Evolutionary conservation across 1,139 yeast genomes (phyloP).

Genomic region (Hansenula sp.): DNA sequence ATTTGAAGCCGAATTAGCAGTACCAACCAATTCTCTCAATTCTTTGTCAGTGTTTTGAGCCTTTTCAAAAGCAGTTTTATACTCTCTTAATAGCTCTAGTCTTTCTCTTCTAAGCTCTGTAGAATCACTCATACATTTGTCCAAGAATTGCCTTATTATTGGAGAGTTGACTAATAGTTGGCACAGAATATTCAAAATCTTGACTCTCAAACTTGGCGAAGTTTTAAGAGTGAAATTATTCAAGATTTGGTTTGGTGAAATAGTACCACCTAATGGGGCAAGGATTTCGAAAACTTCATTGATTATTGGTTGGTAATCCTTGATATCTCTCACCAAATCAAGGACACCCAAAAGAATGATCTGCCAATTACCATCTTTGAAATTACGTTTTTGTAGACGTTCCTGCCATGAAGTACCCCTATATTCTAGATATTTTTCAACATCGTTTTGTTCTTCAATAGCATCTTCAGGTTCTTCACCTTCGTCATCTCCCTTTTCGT

Average conservation of each 20-base stretch:
- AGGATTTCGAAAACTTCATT: conserved; percentile 43
- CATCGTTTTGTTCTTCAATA: conserved; percentile 20
- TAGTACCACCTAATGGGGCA: conserved; percentile 52
- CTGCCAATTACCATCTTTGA: conserved; percentile 86
- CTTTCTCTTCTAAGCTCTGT: conserved; percentile 64
- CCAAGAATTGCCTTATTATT: conserved; percentile 61
- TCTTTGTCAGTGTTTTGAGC: conserved; percentile 44
- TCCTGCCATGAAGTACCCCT: conserved; percentile 74
- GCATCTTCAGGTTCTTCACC: conserved; percentile 20
- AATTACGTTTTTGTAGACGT: conserved; percentile 66
- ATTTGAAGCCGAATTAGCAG: background rate
- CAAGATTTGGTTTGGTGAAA: conserved; percentile 47
- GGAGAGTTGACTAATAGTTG: conserved; percentile 56
- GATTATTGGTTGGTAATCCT: conserved; percentile 47
- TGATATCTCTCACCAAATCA: conserved; percentile 49
- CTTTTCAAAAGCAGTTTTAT: conserved; percentile 45
- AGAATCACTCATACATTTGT: conserved; percentile 62
- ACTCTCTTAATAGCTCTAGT: conserved; percentile 63
- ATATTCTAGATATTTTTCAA: conserved; percentile 55
- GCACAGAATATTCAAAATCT: conserved; percentile 51
- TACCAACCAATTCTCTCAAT: conserved; percentile 13
- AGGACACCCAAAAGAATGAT: conserved; percentile 70
- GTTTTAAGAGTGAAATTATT: conserved; percentile 47
- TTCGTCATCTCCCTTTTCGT: conserved; percentile 16
- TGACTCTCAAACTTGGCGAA: conserved; percentile 46